Percentiles rank a stretch among this genome's conserved stretches.
These are phyloP conservation scores for Kluyveromyces aestuarii DNA, from an alignment of 805 yeast genomes.

Conservation along the genomic window DNA sequence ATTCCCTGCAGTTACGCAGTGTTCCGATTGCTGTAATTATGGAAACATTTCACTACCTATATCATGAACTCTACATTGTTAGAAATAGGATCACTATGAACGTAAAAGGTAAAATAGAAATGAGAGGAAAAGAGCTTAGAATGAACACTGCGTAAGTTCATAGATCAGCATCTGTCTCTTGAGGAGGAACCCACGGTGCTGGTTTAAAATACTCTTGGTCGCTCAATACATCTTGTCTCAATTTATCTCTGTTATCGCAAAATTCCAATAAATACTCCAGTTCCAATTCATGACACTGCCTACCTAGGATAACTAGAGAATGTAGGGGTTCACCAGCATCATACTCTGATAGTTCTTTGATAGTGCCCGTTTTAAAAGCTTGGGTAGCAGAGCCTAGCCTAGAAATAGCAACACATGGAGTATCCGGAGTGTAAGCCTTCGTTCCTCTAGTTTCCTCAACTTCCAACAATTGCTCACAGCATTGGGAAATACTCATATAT, in stretches of 20 bases:
- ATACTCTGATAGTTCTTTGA: slow-evolving; percentile 64
- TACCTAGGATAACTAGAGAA: slow-evolving; percentile 81
- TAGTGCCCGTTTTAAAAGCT: slow-evolving; percentile 74
- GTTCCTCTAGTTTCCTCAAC: slow-evolving; percentile 72
- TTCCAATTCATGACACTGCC: slow-evolving; percentile 91
- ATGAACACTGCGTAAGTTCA: background rate
- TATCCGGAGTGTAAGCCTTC: slow-evolving; percentile 70
- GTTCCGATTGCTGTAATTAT: too few species aligned
- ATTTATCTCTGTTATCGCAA: slow-evolving; percentile 49
- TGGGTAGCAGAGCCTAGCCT: slow-evolving; percentile 85
- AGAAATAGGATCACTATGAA: background rate
- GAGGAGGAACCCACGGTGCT: slow-evolving; percentile 53
- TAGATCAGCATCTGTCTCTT: slow-evolving; percentile 24
- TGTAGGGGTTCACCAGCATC: slow-evolving; percentile 95
- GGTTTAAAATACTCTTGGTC: slow-evolving; percentile 71
- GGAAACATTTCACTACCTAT: too few species aligned
- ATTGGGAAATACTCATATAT: slow-evolving; percentile 86
- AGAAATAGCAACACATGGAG: slow-evolving; percentile 91
- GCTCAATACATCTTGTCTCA: slow-evolving; percentile 34
- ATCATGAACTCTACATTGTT: background rate
- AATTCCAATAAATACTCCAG: slow-evolving; percentile 74
- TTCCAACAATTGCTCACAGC: slow-evolving; percentile 81
- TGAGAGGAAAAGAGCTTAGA: background rate
- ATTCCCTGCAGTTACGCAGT: too few species aligned
- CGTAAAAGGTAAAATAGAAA: background rate